phyloP scores from a whole-genome alignment of 2,329 filamentous ascomycete species.

The Helotiales sp. region DNA sequence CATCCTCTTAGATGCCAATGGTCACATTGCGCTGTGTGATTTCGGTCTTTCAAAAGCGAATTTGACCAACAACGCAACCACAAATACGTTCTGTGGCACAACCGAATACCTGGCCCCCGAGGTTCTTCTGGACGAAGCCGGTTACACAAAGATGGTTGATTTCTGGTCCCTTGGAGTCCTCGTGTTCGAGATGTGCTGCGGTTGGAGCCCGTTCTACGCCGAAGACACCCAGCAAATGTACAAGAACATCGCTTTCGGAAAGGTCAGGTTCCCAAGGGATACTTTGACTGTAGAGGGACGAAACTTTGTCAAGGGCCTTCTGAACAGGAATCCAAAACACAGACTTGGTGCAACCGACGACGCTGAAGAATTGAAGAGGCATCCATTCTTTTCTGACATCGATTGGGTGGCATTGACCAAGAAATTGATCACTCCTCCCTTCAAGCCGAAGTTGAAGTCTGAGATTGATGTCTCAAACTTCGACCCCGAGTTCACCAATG shows the following conservation, averaged over 20 bases:
- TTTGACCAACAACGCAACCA: slow-evolving; percentile 93
- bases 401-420: slow-evolving; percentile 86
- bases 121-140: slow-evolving; percentile 90
- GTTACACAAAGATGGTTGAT: slow-evolving; percentile 99
- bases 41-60: slow-evolving; percentile 98
- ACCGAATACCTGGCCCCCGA: slow-evolving; percentile 97
- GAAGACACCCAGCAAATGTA: slow-evolving; percentile 99
- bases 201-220: slow-evolving; percentile 98
- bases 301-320: slow-evolving; percentile 95
- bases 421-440: slow-evolving; percentile 93
- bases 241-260: slow-evolving; percentile 99
- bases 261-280: slow-evolving; percentile 93
- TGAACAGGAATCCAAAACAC: slow-evolving; percentile 97
- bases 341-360: slow-evolving; percentile 87
- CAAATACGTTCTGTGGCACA: slow-evolving; percentile 97
- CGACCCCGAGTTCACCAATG: slow-evolving; percentile 97
- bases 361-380: slow-evolving; percentile 89
- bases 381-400: slow-evolving; percentile 92
- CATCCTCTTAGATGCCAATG: slow-evolving; percentile 93
- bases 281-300: slow-evolving; percentile 91
- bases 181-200: slow-evolving; percentile 99
- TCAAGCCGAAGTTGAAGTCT: slow-evolving; percentile 96
- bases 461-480: slow-evolving; percentile 98
- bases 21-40: slow-evolving; percentile 95
- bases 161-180: slow-evolving; percentile 98